Percentiles rank a stretch among this genome's conserved stretches.
phyloP scores from a whole-genome alignment of 2,329 filamentous ascomycete genomes.

The Diatrype stigma region DNA sequence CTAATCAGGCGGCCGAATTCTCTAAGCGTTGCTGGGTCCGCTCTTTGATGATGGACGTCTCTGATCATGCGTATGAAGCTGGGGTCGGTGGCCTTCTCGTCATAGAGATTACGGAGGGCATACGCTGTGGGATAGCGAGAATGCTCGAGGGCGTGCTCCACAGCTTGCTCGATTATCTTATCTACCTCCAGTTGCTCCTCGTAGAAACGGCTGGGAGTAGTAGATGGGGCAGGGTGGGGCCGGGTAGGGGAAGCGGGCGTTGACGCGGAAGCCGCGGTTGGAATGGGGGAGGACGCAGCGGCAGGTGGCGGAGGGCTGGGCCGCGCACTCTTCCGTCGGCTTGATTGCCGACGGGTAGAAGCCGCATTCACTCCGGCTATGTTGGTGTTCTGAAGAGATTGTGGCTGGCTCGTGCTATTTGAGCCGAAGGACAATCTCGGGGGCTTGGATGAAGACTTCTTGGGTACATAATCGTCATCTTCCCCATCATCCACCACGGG shows the following conservation, averaged over 20 bases:
- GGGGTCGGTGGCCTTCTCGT: slow-evolving; percentile 49
- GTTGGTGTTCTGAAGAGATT: slow-evolving; percentile 5
- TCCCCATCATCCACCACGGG: slow-evolving; percentile 29
- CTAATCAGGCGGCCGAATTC: slow-evolving; percentile 49
- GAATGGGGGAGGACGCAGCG: not conserved
- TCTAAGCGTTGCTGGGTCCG: slow-evolving; percentile 46
- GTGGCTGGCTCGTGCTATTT: slow-evolving; percentile 4
- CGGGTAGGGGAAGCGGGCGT: slow-evolving; percentile 7
- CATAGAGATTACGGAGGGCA: slow-evolving; percentile 56
- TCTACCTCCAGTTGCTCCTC: slow-evolving; percentile 43
- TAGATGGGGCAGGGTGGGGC: slow-evolving; percentile 3
- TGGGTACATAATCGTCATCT: slow-evolving; percentile 42
- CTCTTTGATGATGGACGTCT: slow-evolving; percentile 53
- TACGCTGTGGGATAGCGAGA: slow-evolving; percentile 59
- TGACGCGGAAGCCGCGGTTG: not conserved
- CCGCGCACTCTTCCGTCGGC: slow-evolving; percentile 19
- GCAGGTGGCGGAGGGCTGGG: slow-evolving; percentile 18
- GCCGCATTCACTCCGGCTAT: slow-evolving; percentile 5
- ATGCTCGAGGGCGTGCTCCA: slow-evolving; percentile 53
- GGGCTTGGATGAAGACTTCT: slow-evolving; percentile 21
- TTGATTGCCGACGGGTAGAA: slow-evolving; percentile 21
- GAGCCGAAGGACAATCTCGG: slow-evolving; percentile 13
- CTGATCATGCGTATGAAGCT: slow-evolving; percentile 54
- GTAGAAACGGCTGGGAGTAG: slow-evolving; percentile 16
- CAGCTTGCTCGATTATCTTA: slow-evolving; percentile 52